Conservation (phyloP, 345 rosid species). For the Excoecaria cochinchinensis region DNA sequence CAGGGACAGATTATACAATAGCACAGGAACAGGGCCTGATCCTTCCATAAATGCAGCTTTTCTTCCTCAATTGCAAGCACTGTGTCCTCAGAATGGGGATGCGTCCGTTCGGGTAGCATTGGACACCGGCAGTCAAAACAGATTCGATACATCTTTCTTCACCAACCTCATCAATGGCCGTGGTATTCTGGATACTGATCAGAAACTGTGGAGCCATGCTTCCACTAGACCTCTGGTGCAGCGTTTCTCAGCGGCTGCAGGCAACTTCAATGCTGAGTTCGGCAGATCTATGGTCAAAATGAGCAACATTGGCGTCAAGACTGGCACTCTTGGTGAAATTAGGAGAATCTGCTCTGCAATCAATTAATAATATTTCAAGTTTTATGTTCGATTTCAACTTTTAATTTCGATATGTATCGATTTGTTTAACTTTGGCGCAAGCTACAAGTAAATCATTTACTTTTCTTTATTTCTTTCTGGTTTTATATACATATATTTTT, state of each 20-base stretch:
- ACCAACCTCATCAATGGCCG: slow-evolving; percentile 43
- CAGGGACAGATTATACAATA: background rate
- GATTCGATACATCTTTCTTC: slow-evolving; percentile 53
- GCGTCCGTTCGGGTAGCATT: slow-evolving; percentile 33
- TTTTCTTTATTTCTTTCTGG: too few species aligned
- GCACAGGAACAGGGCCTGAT: slow-evolving; percentile 20
- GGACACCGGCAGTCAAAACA: slow-evolving; percentile 44
- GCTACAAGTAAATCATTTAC: too few species aligned
- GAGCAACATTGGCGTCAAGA: slow-evolving; percentile 41
- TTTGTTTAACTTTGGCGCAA: too few species aligned
- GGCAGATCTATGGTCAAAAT: slow-evolving; percentile 45
- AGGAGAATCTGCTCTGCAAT: slow-evolving; percentile 38
- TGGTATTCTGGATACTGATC: slow-evolving; percentile 58
- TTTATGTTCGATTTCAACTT: too few species aligned
- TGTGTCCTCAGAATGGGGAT: slow-evolving; percentile 52
- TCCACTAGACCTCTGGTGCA: slow-evolving; percentile 40
- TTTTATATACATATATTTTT: too few species aligned
- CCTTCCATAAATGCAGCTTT: slow-evolving; percentile 43
- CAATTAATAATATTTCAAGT: slow-evolving; percentile 12
- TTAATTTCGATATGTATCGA: too few species aligned
- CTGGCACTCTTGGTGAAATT: slow-evolving; percentile 42
- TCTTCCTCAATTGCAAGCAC: slow-evolving; percentile 39
- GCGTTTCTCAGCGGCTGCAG: slow-evolving; percentile 26
- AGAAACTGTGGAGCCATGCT: slow-evolving; percentile 43
- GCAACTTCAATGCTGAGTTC: slow-evolving; percentile 25